These are phyloP conservation scores for Zychaea mexicana DNA, from an alignment of 371 early-diverging fungal species.

Conservation along the genomic window DNA sequence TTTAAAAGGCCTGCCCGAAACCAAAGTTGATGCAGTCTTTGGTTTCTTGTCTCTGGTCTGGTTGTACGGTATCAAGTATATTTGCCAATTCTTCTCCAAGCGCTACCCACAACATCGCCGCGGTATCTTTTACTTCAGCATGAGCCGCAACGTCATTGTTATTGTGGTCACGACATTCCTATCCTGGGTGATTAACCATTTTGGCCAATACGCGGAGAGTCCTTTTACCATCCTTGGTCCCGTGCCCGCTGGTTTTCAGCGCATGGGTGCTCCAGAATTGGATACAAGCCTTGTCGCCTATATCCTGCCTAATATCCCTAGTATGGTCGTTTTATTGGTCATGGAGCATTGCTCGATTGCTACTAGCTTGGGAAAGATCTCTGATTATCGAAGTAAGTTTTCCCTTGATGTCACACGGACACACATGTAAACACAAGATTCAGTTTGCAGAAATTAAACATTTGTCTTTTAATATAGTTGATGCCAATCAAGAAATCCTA, in stretches of 20 bases:
- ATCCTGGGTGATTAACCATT: constrained; percentile 65
- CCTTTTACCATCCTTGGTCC: constrained; percentile 66
- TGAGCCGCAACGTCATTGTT: constrained; percentile 71
- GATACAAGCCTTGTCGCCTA: constrained; percentile 37
- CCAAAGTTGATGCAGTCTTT: constrained; percentile 60
- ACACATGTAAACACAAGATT: background rate
- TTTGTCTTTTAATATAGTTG: constrained; percentile 27
- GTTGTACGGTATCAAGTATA: constrained; percentile 43
- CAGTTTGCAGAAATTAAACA: no score
- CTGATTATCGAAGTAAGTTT: constrained; percentile 47
- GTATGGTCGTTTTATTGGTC: constrained; percentile 73
- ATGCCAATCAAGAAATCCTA: constrained; percentile 81
- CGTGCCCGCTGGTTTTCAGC: constrained; percentile 73
- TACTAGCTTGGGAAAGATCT: constrained; percentile 76
- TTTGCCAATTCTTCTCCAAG: constrained; percentile 36
- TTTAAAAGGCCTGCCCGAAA: constrained; percentile 41
- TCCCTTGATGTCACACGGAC: background rate
- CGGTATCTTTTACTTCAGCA: constrained; percentile 53
- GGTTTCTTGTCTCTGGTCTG: constrained; percentile 59
- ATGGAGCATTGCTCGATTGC: constrained; percentile 89
- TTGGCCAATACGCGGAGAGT: constrained; percentile 27
- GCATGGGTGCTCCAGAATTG: constrained; percentile 56
- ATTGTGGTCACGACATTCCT: constrained; percentile 77
- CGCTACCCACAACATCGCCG: constrained; percentile 37
- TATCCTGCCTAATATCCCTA: constrained; percentile 58